A percentile compares a stretch with the other conserved stretches of the same genome.
Conservation (phyloP, 495 filamentous ascomycete species). For the Daldinia caldariorum region DNA sequence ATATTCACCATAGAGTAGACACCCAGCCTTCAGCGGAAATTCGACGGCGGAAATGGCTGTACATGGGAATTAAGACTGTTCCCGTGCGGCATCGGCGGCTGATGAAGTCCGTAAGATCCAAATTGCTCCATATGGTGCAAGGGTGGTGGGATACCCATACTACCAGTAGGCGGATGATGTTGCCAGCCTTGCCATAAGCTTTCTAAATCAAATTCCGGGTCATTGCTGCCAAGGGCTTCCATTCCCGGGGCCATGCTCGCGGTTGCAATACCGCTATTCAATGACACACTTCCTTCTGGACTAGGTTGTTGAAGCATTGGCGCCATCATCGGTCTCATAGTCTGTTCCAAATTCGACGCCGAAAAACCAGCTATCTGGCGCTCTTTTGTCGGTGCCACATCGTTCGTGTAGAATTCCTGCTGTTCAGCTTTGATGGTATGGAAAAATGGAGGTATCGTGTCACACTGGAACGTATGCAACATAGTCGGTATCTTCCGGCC, state of each 20-base stretch:
- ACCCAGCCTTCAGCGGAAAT: conserved; percentile 15
- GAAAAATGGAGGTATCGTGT: conserved; percentile 52
- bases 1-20: not conserved
- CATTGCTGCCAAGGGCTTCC: conserved; percentile 51
- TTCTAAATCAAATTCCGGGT: conserved; percentile 66
- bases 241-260: conserved; percentile 39
- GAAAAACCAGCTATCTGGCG: conserved; percentile 32
- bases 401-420: conserved; percentile 33
- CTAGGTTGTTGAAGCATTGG: conserved; percentile 52
- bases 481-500: conserved; percentile 42
- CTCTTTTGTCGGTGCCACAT: conserved; percentile 32
- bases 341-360: conserved; percentile 20
- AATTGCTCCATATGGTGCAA: conserved; percentile 18
- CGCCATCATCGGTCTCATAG: conserved; percentile 36
- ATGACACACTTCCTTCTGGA: conserved; percentile 60
- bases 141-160: conserved; percentile 15
- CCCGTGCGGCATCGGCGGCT: conserved; percentile 24
- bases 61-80: conserved; percentile 27
- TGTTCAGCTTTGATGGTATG: conserved; percentile 41
- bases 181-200: conserved; percentile 59
- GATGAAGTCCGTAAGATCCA: conserved; percentile 27
- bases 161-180: not conserved
- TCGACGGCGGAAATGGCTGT: conserved; percentile 25
- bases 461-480: conserved; percentile 40
- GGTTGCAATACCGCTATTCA: conserved; percentile 54